These are phyloP conservation scores for Pistacia vera DNA, from an alignment of 345 rosid species.

Conservation along the genomic window DNA sequence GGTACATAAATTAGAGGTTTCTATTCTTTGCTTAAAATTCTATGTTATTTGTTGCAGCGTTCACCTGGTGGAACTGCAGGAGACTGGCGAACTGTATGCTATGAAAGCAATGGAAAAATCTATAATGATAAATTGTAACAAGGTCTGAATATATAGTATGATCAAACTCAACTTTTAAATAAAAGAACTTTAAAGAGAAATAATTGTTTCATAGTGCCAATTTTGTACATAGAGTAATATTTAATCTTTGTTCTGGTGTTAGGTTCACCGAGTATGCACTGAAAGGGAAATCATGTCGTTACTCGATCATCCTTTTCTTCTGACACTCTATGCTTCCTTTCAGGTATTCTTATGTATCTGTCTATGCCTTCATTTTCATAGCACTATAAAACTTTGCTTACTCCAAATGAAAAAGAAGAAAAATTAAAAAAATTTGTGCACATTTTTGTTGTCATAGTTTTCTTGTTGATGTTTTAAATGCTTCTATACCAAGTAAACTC, in stretches of 20 bases:
- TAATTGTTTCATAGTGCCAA: not conserved
- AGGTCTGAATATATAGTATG: constrained; percentile 45
- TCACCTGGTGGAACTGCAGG: constrained; percentile 88
- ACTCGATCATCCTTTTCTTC: constrained; percentile 97
- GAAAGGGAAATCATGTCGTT: constrained; percentile 92
- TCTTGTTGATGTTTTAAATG: not conserved
- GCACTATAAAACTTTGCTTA: not conserved
- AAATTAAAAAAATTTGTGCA: not conserved
- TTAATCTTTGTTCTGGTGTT: constrained; percentile 11
- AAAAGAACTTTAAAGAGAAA: not conserved
- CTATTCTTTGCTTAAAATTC: not conserved
- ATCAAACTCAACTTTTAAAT: not conserved
- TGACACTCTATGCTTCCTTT: constrained; percentile 85
- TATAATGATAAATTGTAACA: constrained; percentile 84
- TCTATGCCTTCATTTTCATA: not conserved
- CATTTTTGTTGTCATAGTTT: not conserved
- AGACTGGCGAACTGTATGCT: constrained; percentile 74
- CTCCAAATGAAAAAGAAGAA: not conserved
- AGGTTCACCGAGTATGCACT: constrained; percentile 93
- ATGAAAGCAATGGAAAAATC: constrained; percentile 99
- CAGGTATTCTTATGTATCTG: constrained; percentile 53
- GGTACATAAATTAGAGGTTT: not conserved
- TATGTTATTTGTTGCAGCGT: constrained; percentile 42
- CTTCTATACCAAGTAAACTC: not conserved
- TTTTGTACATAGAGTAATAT: not conserved